Percentiles rank a stretch among this genome's conserved stretches.
phyloP scores from a whole-genome alignment of 805 yeast species.

The Metschnikowia peoriensis region DNA sequence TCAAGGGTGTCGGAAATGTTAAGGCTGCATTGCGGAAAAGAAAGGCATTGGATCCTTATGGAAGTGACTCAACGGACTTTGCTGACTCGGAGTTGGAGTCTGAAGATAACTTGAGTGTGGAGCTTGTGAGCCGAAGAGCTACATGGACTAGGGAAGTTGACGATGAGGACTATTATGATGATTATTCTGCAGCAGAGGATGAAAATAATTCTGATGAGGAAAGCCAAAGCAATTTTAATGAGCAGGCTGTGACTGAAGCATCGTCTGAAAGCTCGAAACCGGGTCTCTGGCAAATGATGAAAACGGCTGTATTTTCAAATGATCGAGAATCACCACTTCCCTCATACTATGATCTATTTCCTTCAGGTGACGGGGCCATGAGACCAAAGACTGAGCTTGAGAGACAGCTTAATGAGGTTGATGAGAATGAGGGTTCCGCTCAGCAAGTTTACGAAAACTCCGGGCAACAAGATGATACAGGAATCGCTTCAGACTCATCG shows the following conservation, averaged over 20 bases:
- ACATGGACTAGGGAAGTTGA: slow-evolving; percentile 30
- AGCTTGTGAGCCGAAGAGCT: slow-evolving; percentile 4
- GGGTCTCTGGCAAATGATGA: slow-evolving; percentile 44
- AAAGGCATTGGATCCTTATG: slow-evolving; percentile 4
- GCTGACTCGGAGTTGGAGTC: slow-evolving; percentile 38
- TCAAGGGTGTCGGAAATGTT: not conserved
- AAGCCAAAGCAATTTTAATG: not conserved
- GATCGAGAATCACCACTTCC: slow-evolving; percentile 49
- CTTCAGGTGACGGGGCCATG: slow-evolving; percentile 31
- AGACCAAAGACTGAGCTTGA: slow-evolving; percentile 37
- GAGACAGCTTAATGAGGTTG: slow-evolving; percentile 27
- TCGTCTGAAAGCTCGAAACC: not conserved
- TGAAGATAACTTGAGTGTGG: slow-evolving; percentile 26
- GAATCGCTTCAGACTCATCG: slow-evolving; percentile 39
- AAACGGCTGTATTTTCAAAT: slow-evolving; percentile 38
- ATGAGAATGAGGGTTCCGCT: slow-evolving; percentile 2
- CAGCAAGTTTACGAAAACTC: not conserved
- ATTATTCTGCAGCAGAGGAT: slow-evolving; percentile 16
- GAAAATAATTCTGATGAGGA: slow-evolving; percentile 1
- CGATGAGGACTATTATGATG: slow-evolving; percentile 27
- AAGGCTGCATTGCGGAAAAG: slow-evolving; percentile 2
- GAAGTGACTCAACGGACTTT: slow-evolving; percentile 24
- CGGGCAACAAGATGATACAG: slow-evolving; percentile 27
- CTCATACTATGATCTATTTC: slow-evolving; percentile 73
- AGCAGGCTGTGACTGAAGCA: not conserved